Evolutionary conservation across 768 basidiomycete species (phyloP), one percentile per base, ranked within the genome.

Genomic region (Gautieria morchelliformis): DNA sequence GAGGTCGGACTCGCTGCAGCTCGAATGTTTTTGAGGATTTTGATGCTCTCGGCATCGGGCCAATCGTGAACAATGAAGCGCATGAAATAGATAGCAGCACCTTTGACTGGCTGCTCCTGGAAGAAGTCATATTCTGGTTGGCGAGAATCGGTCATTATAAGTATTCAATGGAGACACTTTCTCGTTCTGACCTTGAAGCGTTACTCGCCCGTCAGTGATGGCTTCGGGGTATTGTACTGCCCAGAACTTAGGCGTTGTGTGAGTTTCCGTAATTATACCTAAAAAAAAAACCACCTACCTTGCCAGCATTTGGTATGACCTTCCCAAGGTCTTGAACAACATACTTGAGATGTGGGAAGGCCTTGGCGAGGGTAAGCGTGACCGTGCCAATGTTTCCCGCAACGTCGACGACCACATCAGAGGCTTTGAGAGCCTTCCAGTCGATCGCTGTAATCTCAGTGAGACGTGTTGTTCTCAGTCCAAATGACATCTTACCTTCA

Each of bases 341-440:
- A 53, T 65, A 58, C 19, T 59, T 63, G 42, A 71, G 56, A 22
- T 67, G 56, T 0, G 66, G 62, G n/a, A 62, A 39, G 3, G 27
- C 47, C 40, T 62, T 39, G 15, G 66, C 64, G 5, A 73, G 55
- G 1, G 55, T 59, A 39, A 70, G 40, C 1, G 66, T 44, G 17
- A 60, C 50, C 11, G 60, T 44, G 6, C 70, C 71, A 30, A 69
- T 56, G 0, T 68, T 69, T 1, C 67, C 69, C 1, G 69, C 70
- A 11, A 73, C 69, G 50, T 72, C 72, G n/a, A 72, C 70, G n/a
- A 73, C 54, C 3, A 65, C n/a, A 1, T 60, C 53, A 10, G 60
- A 66, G 14, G 56, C 27, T 7, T 59, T 54, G 15, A 71, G 58
- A 0, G 30, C 37, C 10, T 19, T 37, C 66, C 65, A 73, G 15